Conservation (phyloP, 2,329 filamentous ascomycete genomes). For the Neophaeococcomyces aloes region DNA sequence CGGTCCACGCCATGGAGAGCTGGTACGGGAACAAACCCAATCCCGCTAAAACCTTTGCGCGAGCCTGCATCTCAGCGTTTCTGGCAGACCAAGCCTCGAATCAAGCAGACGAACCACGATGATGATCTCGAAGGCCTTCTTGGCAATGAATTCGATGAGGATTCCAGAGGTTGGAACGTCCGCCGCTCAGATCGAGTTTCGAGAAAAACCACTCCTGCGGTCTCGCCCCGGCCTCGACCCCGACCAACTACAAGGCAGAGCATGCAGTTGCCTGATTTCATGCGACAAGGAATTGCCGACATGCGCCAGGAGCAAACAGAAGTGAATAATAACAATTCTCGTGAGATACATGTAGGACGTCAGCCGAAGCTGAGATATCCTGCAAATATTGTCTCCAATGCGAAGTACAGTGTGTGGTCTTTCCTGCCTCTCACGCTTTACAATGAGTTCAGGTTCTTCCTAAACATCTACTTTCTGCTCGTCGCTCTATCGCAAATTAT, state of each 20-base stretch:
- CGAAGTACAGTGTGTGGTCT: constrained; percentile 91
- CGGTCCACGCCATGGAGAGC: constrained; percentile 1
- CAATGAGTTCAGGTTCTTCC: constrained; percentile 99
- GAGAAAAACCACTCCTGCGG: constrained; percentile 4
- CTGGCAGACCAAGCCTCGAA: constrained; percentile 15
- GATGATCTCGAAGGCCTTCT: constrained; percentile 60
- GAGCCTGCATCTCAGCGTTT: constrained; percentile 30
- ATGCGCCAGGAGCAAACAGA: constrained; percentile 28
- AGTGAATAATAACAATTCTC: constrained; percentile 43
- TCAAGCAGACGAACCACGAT: constrained; percentile 39
- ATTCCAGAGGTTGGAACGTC: constrained; percentile 39
- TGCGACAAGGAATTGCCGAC: constrained; percentile 19
- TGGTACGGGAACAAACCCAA: constrained; percentile 12
- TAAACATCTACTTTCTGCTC: constrained; percentile 97
- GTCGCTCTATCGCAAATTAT: constrained; percentile 92
- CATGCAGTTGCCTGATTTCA: constrained; percentile 23
- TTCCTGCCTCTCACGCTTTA: constrained; percentile 92
- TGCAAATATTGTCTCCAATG: constrained; percentile 85
- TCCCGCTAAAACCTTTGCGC: constrained; percentile 41
- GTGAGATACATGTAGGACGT: constrained; percentile 66
- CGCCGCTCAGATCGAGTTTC: constrained; percentile 6
- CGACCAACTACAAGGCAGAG: constrained; percentile 54
- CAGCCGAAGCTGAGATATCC: constrained; percentile 66
- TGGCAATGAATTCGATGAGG: constrained; percentile 38
- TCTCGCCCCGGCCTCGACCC: constrained; percentile 35